Conservation (phyloP, 2,329 filamentous ascomycete species). For the Fusarium pilosicola region DNA sequence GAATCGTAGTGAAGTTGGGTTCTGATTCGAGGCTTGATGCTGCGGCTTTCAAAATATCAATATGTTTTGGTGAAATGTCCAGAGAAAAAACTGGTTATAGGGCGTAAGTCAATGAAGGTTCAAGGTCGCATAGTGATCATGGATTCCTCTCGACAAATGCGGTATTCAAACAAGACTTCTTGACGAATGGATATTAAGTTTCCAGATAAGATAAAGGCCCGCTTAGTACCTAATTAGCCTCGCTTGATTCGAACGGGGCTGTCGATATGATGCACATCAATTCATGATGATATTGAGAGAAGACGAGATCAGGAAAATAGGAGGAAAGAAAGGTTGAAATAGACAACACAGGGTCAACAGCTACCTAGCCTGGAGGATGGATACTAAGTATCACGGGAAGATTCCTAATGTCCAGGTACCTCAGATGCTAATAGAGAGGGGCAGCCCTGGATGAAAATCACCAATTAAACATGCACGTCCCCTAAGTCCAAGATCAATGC, state of each 20-base stretch:
- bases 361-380: not conserved
- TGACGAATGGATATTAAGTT: not conserved
- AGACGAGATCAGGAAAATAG: not conserved
- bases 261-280: not conserved
- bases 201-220: not conserved
- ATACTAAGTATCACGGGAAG: not conserved
- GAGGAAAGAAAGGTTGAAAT: not conserved
- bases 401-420: not conserved
- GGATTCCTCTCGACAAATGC: conserved; percentile 13
- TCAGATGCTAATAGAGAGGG: not conserved
- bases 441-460: conserved; percentile 11
- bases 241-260: not conserved
- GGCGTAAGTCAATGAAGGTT: conserved; percentile 5
- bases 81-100: not conserved
- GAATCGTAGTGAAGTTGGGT: not conserved
- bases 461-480: conserved; percentile 17
- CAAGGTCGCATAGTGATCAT: conserved; percentile 20
- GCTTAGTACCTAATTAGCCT: not conserved
- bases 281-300: not conserved
- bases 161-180: not conserved
- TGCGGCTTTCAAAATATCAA: conserved; percentile 2
- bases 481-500: conserved; percentile 8
- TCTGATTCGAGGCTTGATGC: not conserved
- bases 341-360: conserved; percentile 6
- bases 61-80: not conserved